phyloP scores from a whole-genome alignment of 192 early-diverging fungal species.

The Entomortierella lignicola region DNA sequence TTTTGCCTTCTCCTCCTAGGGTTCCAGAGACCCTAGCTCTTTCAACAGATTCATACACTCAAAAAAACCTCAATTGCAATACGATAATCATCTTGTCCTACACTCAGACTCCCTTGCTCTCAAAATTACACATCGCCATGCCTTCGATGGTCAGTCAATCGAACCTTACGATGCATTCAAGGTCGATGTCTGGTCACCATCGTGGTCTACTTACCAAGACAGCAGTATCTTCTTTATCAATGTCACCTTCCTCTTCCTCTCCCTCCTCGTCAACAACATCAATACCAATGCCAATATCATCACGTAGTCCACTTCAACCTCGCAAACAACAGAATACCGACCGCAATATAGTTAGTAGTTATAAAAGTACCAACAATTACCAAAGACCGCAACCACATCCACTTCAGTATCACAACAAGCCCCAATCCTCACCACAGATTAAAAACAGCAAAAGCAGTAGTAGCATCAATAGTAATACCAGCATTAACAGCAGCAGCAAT shows the following conservation, averaged over 20 bases:
- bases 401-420: background rate
- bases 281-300: background rate
- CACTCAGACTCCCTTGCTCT: background rate
- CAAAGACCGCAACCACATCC: no score
- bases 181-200: conserved; percentile 1
- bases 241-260: no score
- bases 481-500: background rate
- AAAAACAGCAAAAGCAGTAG: background rate
- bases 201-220: background rate
- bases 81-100: no score
- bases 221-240: no score
- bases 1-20: background rate
- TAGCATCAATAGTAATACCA: no score
- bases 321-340: background rate
- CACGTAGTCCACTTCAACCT: background rate
- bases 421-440: background rate
- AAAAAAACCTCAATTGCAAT: no score
- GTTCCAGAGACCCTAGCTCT: background rate
- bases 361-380: background rate
- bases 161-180: background rate
- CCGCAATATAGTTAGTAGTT: background rate
- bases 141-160: conserved; percentile 21
- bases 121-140: conserved; percentile 1
- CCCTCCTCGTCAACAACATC: background rate
- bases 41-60: no score